Evolutionary conservation across 2,329 filamentous ascomycete species (phyloP).

Genomic region (Leptoxyphium fumago): DNA sequence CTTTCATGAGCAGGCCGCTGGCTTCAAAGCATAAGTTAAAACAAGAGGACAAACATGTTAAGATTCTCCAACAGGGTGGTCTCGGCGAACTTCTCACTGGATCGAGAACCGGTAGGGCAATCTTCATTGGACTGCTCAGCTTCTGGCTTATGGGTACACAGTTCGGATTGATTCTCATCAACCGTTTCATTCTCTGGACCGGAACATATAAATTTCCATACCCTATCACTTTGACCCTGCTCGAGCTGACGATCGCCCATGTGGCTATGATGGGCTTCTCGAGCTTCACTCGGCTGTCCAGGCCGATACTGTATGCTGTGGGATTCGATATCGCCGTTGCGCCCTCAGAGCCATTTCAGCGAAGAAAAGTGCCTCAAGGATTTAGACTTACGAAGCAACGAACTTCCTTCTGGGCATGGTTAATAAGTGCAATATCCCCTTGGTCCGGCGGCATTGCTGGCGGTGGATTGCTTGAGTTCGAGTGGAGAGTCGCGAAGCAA

Average conservation of each 20-base stretch:
- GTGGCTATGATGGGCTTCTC: conserved; percentile 32
- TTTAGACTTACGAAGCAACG: conserved; percentile 9
- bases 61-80: conserved; percentile 23
- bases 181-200: conserved; percentile 36
- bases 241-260: conserved; percentile 37
- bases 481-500: conserved; percentile 31
- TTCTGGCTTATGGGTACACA: conserved; percentile 33
- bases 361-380: conserved; percentile 6
- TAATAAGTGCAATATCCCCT: conserved; percentile 23
- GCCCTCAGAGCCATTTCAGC: conserved; percentile 20
- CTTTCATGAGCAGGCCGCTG: conserved; percentile 25
- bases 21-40: conserved; percentile 18
- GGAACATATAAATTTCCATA: conserved; percentile 28
- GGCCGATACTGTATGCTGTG: conserved; percentile 26
- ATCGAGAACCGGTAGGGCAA: conserved; percentile 32
- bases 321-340: conserved; percentile 31
- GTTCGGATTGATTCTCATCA: conserved; percentile 35
- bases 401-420: conserved; percentile 7
- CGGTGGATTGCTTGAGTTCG: conserved; percentile 40
- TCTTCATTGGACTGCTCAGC: conserved; percentile 33
- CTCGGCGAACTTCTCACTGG: conserved; percentile 35
- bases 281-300: conserved; percentile 32
- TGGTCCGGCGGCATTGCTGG: conserved; percentile 36
- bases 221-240: conserved; percentile 35
- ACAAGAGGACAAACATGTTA: conserved; percentile 17